Evolutionary conservation across 164 flowering plant genomes (phyloP).

Genomic region (Warburgia ugandensis): DNA sequence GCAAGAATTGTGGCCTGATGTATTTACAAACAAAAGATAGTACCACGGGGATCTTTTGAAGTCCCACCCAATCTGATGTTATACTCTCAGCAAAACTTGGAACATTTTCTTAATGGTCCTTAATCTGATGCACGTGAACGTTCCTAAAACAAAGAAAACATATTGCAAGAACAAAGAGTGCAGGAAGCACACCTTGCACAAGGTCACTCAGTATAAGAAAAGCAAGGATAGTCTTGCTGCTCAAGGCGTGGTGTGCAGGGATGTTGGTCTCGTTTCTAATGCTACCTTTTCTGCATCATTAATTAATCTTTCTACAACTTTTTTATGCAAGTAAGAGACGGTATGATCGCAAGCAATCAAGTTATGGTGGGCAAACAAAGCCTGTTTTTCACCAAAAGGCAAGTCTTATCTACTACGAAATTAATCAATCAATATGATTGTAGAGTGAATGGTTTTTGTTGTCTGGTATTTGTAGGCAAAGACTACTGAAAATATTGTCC

Average conservation of each 20-base stretch:
- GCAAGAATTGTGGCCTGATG: too few relatives aligned
- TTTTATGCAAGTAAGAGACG: slow-evolving; percentile 7
- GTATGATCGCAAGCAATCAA: slow-evolving; percentile 12
- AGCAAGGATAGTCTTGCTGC: slow-evolving; percentile 19
- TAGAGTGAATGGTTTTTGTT: not conserved
- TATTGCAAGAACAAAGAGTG: slow-evolving; percentile 20
- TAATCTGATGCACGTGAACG: slow-evolving; percentile 20
- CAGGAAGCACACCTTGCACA: slow-evolving; percentile 16
- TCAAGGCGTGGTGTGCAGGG: slow-evolving; percentile 6
- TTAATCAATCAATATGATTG: not conserved
- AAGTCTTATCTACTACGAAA: not conserved
- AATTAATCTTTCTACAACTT: not conserved
- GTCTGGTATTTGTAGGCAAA: slow-evolving; percentile 9
- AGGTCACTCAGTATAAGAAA: slow-evolving; percentile 19
- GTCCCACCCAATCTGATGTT: too few relatives aligned
- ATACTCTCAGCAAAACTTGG: too few relatives aligned
- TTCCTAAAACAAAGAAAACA: slow-evolving; percentile 20
- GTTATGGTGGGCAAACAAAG: slow-evolving; percentile 14
- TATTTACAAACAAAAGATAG: too few relatives aligned
- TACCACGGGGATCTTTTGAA: too few relatives aligned
- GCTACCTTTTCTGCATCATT: not conserved
- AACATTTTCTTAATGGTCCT: too few relatives aligned
- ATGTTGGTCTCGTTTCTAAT: not conserved
- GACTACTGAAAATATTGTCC: slow-evolving; percentile 17
- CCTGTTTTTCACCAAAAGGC: slow-evolving; percentile 15